Evolutionary conservation across 169 alveolate species (phyloP), one percentile per base, ranked within the genome.

Genomic region (Plasmodium gonderi): DNA sequence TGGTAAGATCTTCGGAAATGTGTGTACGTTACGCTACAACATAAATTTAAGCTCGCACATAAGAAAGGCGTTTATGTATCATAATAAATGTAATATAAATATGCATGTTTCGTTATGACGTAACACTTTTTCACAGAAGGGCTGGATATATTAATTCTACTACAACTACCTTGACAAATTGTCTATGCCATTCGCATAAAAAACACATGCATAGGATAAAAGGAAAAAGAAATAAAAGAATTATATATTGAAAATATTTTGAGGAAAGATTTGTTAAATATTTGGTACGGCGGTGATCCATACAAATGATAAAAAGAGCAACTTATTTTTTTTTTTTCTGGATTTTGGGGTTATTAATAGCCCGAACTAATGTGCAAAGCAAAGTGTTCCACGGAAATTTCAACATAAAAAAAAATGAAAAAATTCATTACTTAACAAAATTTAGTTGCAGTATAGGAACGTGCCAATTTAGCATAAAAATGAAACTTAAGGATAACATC

Each of bases 401-500:
- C 77, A 44, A 83, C 40, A 69, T 83, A 20, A 83, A 60, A 72
- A 83, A 83, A 38, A 83, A 83, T 69, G 83, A 83, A 31, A 83
- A 83, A 72, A 83, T 83, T 29, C 92, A 83, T 64, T 83, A 83
- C 77, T 83, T 83, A 60, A 83, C 92, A 72, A 83, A 83, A 23
- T 83, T 83, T 26, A 83, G 92, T 54, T 83, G 92, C 44, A 83
- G 64, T 76, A 83, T 83, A 72, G 92, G 92, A 17, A 83, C 92
- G 12, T 83, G 92, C 45, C 74, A 83, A 45, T 83, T 83, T 20
- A 83, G 31, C n/a, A 69, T 83, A 69, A 83, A 83, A 83, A 83
- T 83, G 92, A 83, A 45, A 29, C 92, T 83, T 83, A 83, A 51
- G 64, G 92, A 83, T 38, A 83, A 83, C 77, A 83, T 83, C 54